phyloP scores from a whole-genome alignment of 1,284 basidiomycete genomes.

The Apiotrichum gracile region DNA sequence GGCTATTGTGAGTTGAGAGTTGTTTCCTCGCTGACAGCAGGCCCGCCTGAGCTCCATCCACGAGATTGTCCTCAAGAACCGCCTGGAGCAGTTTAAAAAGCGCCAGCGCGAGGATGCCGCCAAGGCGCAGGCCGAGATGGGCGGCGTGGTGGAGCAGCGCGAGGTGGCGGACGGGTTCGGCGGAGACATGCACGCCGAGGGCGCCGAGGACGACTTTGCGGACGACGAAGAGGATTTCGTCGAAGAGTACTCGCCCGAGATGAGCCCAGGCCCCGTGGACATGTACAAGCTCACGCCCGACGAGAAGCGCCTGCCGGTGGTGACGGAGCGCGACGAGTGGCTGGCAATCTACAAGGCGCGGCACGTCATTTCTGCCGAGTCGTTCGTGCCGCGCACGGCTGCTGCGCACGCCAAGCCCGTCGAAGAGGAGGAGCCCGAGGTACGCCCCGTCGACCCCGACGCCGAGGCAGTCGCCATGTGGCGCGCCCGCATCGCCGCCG shows the following conservation, averaged over 20 bases:
- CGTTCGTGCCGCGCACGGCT: slow-evolving; percentile 61
- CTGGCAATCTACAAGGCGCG: slow-evolving; percentile 54
- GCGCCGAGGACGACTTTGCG: slow-evolving; percentile 49
- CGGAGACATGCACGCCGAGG: slow-evolving; percentile 50
- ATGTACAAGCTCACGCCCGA: slow-evolving; percentile 64
- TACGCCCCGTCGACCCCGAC: slow-evolving; percentile 48
- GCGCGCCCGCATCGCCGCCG: slow-evolving; percentile 54
- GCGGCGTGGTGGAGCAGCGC: slow-evolving; percentile 58
- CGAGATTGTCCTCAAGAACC: slow-evolving; percentile 90
- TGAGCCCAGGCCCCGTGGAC: slow-evolving; percentile 72
- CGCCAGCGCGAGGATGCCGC: slow-evolving; percentile 90
- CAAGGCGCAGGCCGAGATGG: slow-evolving; percentile 83
- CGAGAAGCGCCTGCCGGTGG: slow-evolving; percentile 69
- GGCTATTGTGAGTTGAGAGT: slow-evolving; percentile 67
- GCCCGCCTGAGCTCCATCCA: slow-evolving; percentile 87
- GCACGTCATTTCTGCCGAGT: slow-evolving; percentile 67
- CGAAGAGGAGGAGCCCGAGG: background rate
- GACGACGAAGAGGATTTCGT: slow-evolving; percentile 47
- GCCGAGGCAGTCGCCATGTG: slow-evolving; percentile 78
- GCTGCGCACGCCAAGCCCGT: background rate
- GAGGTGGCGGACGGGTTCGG: slow-evolving; percentile 31
- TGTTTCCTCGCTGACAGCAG: slow-evolving; percentile 48
- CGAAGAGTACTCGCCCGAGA: slow-evolving; percentile 70
- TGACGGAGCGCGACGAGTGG: slow-evolving; percentile 63
- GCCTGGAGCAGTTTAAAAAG: slow-evolving; percentile 89